Evolutionary conservation across 768 basidiomycete genomes (phyloP).

Genomic region (Amanita rimosa): DNA sequence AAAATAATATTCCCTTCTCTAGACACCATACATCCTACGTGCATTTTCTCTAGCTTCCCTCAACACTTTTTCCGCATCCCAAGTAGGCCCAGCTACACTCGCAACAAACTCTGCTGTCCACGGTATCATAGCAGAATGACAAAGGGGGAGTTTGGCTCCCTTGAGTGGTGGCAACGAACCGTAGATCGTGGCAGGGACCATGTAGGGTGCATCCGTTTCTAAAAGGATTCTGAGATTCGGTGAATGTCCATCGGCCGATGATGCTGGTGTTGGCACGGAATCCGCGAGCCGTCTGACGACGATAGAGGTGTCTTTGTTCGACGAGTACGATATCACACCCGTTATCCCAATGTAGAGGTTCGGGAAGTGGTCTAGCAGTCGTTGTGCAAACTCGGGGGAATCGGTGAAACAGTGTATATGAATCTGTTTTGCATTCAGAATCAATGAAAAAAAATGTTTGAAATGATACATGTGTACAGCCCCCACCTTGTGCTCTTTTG

Average conservation of each 20-base stretch:
- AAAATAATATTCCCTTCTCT: too few relatives aligned
- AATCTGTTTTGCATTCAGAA: too few relatives aligned
- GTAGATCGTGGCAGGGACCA: slow-evolving; percentile 74
- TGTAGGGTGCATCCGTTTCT: slow-evolving; percentile 84
- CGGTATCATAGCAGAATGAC: slow-evolving; percentile 73
- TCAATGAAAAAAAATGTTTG: too few relatives aligned
- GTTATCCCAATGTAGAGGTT: slow-evolving; percentile 82
- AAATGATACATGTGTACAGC: too few relatives aligned
- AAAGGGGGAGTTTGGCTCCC: slow-evolving; percentile 55
- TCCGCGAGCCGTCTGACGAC: slow-evolving; percentile 37
- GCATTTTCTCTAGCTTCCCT: slow-evolving; percentile 55
- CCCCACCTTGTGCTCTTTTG: slow-evolving; percentile 52
- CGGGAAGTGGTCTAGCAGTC: slow-evolving; percentile 65
- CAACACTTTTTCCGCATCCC: slow-evolving; percentile 50
- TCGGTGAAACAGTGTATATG: slow-evolving; percentile 90
- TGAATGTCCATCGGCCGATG: slow-evolving; percentile 10
- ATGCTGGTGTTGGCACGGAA: slow-evolving; percentile 1
- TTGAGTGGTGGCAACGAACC: slow-evolving; percentile 37
- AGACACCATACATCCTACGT: slow-evolving; percentile 45
- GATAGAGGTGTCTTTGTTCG: slow-evolving; percentile 59
- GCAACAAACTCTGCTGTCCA: slow-evolving; percentile 78
- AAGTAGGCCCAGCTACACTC: slow-evolving; percentile 28
- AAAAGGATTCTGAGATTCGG: slow-evolving; percentile 37
- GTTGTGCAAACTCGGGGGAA: slow-evolving; percentile 58
- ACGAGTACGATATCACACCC: slow-evolving; percentile 72